Conservation (phyloP, 179 eudicot species). For the Corrigiola litoralis region DNA sequence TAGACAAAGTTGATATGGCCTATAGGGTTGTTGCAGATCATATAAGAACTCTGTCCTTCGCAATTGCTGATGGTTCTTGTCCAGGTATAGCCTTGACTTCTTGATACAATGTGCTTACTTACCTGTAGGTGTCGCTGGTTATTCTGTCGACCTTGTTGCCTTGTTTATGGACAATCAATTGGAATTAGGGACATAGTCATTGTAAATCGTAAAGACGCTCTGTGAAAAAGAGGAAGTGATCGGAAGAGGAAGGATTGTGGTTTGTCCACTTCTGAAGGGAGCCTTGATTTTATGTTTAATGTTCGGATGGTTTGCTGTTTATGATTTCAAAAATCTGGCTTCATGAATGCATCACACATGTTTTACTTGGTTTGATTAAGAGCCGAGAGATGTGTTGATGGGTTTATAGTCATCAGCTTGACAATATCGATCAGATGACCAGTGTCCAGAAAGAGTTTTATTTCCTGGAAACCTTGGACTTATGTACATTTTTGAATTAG, state of each 20-base stretch:
- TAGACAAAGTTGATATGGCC: conserved; percentile 92
- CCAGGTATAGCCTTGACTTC: conserved; percentile 58
- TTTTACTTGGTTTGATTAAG: neutral
- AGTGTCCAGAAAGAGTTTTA: no score
- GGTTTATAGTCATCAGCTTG: no score
- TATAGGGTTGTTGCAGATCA: conserved; percentile 98
- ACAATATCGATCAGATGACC: no score
- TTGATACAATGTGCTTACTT: neutral
- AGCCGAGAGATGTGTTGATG: no score
- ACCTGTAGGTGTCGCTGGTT: neutral
- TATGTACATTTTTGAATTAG: neutral
- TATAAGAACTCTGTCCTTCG: conserved; percentile 95
- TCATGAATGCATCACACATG: neutral
- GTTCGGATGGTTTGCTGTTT: neutral
- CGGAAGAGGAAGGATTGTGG: no score
- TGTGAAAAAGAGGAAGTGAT: neutral
- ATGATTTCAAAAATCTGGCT: neutral
- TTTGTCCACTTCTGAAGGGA: neutral
- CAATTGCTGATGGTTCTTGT: conserved; percentile 96
- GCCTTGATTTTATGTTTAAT: neutral
- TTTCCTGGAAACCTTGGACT: neutral
- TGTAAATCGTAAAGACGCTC: neutral
- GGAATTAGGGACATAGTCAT: neutral
- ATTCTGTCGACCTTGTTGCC: neutral
- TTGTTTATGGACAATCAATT: neutral